Conservation (phyloP, 2,329 filamentous ascomycete genomes). For the Xylariomycetidae sp. region DNA sequence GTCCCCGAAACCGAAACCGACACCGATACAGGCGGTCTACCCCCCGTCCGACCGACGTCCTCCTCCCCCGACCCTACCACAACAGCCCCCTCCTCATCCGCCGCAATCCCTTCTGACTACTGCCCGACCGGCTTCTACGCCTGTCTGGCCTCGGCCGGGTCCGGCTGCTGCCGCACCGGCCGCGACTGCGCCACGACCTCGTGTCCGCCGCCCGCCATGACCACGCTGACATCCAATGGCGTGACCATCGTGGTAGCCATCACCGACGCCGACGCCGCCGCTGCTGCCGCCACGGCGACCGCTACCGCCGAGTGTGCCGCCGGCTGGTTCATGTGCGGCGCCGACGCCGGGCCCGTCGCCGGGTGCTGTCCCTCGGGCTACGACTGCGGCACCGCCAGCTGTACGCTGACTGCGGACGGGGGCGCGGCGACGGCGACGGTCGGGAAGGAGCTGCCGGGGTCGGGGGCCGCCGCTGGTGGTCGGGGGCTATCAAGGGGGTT, state of each 20-base stretch:
- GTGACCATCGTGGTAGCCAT: slow-evolving; percentile 67
- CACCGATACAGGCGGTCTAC: slow-evolving; percentile 28
- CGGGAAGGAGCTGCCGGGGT: slow-evolving; percentile 45
- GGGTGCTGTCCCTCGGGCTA: slow-evolving; percentile 84
- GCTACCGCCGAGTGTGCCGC: slow-evolving; percentile 55
- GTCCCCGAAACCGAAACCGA: slow-evolving; percentile 29
- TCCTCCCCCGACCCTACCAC: slow-evolving; percentile 31
- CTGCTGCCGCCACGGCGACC: slow-evolving; percentile 24
- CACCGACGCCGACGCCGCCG: slow-evolving; percentile 37
- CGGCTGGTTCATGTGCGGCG: slow-evolving; percentile 73
- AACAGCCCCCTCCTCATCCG: slow-evolving; percentile 21
- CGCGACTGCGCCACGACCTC: slow-evolving; percentile 78
- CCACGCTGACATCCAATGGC: slow-evolving; percentile 63
- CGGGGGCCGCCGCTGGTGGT: slow-evolving; percentile 4
- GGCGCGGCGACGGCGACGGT: slow-evolving; percentile 56
- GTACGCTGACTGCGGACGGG: slow-evolving; percentile 51
- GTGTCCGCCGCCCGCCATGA: slow-evolving; percentile 60
- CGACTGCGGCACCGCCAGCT: slow-evolving; percentile 67
- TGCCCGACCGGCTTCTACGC: slow-evolving; percentile 93
- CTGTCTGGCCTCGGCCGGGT: slow-evolving; percentile 78
- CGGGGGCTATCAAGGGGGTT: not conserved
- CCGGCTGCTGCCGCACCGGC: slow-evolving; percentile 81
- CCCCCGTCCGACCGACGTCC: slow-evolving; percentile 28
- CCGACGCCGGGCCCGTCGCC: slow-evolving; percentile 54
- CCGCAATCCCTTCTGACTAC: slow-evolving; percentile 31